A percentile compares a stretch with the other conserved stretches of the same genome.
These are phyloP conservation scores for Fraxinus baroniana DNA, from an alignment of 305 asterid species.

Conservation along the genomic window DNA sequence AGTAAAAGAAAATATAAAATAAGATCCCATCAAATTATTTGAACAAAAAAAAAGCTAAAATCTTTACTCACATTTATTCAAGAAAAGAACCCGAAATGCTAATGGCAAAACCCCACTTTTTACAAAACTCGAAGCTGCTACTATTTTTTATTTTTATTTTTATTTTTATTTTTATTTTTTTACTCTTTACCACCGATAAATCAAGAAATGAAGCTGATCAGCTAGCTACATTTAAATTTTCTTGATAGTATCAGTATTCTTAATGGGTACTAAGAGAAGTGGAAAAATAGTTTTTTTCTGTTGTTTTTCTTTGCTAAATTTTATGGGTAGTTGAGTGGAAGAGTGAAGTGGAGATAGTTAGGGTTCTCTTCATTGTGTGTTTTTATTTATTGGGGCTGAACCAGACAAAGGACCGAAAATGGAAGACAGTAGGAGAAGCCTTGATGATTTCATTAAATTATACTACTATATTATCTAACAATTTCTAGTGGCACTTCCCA, in stretches of 20 bases:
- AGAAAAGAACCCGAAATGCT: constrained; percentile 32
- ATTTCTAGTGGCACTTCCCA: background rate
- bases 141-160: too few relatives aligned
- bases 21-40: constrained; percentile 22
- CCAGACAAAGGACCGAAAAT: background rate
- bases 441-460: constrained; percentile 10
- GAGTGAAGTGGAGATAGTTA: constrained; percentile 21
- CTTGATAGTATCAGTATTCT: background rate
- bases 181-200: background rate
- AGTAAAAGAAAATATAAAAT: constrained; percentile 16
- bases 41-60: constrained; percentile 26
- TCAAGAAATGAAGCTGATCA: constrained; percentile 3
- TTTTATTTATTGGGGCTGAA: background rate
- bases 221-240: background rate
- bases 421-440: background rate
- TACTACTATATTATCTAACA: background rate
- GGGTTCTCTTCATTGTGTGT: constrained; percentile 12
- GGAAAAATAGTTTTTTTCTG: background rate
- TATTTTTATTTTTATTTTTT: too few relatives aligned
- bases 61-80: constrained; percentile 45
- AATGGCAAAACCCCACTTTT: background rate
- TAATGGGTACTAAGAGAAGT: background rate
- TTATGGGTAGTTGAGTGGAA: background rate
- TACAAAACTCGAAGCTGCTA: background rate
- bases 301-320: background rate